Base-by-base conservation (phyloP, 805 yeast species). In the Pichia pseudocactophila region DNA sequence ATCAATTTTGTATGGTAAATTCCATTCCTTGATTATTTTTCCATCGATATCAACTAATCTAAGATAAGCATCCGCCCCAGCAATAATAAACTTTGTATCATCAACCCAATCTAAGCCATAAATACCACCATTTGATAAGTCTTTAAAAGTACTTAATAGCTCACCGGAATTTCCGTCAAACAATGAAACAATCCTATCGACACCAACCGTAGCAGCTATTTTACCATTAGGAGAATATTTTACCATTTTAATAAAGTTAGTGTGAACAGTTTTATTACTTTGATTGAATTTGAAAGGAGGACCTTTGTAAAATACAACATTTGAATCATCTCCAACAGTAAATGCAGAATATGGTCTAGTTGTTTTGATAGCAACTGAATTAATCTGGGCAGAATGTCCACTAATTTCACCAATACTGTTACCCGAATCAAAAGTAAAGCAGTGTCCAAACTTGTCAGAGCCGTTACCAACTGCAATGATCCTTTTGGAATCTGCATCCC, bases 381-480 rank as follows among this genome's bases (percentile, higher is more conserved):
- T 87, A 56, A 90, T 77, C 37, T 74, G 76, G 20, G 86, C 80
- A 15, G 90, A 73, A 59, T 92, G 98, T 19, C 98, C 98, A 38
- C 88, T 79, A 53, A 90, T 81, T 58, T 92, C 97, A 42, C 98
- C 99, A 35, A 92, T 79, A n/a, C 96, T 78, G 63, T 92, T 92
- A 47, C 98, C 98, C 1, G 95, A 75, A 57, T 92, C 99, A 74
- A 82, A 83, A 7, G 95, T 78, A 60, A 90, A 86, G 49, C 94
- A 88, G 52, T 83, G 96, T 7, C 97, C 98, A 57, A 76, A 89
- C 47, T 83, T 74, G 53, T 88, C 96, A 51, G 82, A 82, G 39
- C 97, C 98, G 52, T 84, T 82, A 42, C 98, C 98, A 10, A 89
- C 97, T 1, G 96, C 96, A 56, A 92, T 85, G 40, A 92, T 66